A percentile compares a stretch with the other conserved stretches of the same genome.
Conservation (phyloP, 2,329 filamentous ascomycete species). For the Paracorniculantispora psalliotae region DNA sequence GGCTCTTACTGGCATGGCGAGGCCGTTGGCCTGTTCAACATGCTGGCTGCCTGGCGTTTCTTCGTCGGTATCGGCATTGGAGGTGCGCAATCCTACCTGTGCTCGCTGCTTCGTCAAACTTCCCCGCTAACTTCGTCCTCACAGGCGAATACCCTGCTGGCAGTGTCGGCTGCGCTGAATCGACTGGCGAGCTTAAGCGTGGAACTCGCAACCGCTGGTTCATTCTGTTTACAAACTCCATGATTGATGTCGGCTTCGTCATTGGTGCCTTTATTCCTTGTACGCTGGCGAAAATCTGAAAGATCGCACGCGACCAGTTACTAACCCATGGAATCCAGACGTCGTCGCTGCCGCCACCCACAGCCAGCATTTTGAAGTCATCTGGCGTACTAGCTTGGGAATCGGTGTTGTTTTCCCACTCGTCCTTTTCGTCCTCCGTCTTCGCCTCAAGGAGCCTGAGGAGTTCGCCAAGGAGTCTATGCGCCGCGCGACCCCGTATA, state of each 20-base stretch:
- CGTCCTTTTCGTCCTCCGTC: slow-evolving; percentile 63
- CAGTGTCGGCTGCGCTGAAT: slow-evolving; percentile 78
- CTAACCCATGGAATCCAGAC: slow-evolving; percentile 22
- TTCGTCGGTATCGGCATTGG: slow-evolving; percentile 78
- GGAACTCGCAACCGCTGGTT: slow-evolving; percentile 89
- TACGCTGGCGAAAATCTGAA: slow-evolving; percentile 17
- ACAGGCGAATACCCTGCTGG: slow-evolving; percentile 73
- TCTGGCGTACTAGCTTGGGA: slow-evolving; percentile 78
- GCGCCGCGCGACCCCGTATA: slow-evolving; percentile 54
- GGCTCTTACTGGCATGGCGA: slow-evolving; percentile 72
- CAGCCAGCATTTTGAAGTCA: slow-evolving; percentile 61
- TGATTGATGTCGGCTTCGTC: slow-evolving; percentile 81
- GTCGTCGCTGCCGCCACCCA: slow-evolving; percentile 52
- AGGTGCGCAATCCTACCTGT: slow-evolving; percentile 34
- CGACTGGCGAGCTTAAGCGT: slow-evolving; percentile 71
- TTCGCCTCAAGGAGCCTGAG: slow-evolving; percentile 73
- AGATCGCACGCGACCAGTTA: neutral
- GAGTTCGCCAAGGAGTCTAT: slow-evolving; percentile 69
- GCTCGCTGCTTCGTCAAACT: neutral
- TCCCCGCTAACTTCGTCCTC: neutral
- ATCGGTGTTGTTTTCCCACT: slow-evolving; percentile 75
- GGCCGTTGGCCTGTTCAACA: slow-evolving; percentile 65
- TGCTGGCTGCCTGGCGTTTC: slow-evolving; percentile 77
- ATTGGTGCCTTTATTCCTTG: slow-evolving; percentile 71
- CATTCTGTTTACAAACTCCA: slow-evolving; percentile 81